Conservation (phyloP, 2,329 filamentous ascomycete species). For the Colletotrichum sp. region DNA sequence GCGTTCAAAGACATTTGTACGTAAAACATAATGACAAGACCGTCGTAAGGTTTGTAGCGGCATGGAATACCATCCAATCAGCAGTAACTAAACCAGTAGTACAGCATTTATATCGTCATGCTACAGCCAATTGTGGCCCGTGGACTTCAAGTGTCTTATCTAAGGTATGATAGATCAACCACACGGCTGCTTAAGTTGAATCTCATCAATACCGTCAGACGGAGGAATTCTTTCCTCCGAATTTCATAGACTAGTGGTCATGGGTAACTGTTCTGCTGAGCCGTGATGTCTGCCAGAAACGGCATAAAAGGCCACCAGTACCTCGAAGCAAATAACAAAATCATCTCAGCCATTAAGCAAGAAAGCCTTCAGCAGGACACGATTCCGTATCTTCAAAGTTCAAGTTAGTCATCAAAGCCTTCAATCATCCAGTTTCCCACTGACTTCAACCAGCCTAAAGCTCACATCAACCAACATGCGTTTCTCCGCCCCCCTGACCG, state of each 20-base stretch:
- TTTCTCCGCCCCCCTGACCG: neutral
- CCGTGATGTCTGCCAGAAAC: neutral
- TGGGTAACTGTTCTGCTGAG: neutral
- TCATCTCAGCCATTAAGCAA: neutral
- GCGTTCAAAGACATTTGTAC: neutral
- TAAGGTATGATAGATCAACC: neutral
- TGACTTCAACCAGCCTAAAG: neutral
- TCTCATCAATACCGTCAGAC: neutral
- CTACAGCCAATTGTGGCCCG: neutral
- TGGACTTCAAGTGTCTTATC: neutral
- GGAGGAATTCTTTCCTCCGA: neutral
- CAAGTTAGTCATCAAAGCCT: neutral
- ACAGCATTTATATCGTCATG: neutral
- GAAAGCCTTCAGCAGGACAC: neutral
- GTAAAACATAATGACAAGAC: neutral
- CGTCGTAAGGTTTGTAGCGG: neutral
- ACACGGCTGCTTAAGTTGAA: neutral
- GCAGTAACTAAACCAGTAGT: neutral
- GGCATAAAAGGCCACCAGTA: neutral
- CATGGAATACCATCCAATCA: neutral
- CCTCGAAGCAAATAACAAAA: neutral
- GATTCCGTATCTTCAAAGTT: neutral
- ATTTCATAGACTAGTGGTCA: neutral
- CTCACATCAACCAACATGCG: constrained; percentile 11
- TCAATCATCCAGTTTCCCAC: neutral